These are phyloP conservation scores for Eucalyptus shirleyi DNA, from an alignment of 345 rosid species.

Conservation along the genomic window DNA sequence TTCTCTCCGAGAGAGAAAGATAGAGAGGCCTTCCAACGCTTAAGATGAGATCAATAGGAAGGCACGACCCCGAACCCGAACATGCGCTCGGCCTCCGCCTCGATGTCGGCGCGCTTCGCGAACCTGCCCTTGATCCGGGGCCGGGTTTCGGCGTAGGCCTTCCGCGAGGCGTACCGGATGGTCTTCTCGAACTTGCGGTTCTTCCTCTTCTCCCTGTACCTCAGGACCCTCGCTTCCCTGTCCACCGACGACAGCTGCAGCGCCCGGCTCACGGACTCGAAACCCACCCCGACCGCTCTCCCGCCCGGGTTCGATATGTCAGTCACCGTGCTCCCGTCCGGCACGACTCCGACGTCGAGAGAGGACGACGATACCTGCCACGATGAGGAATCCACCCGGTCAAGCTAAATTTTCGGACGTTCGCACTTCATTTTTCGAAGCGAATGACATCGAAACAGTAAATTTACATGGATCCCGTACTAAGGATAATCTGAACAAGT, in stretches of 20 bases:
- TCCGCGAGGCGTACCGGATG: slow-evolving; percentile 80
- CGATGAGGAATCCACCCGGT: background rate
- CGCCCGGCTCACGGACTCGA: slow-evolving; percentile 26
- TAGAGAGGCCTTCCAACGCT: background rate
- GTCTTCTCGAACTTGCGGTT: slow-evolving; percentile 95
- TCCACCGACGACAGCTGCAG: slow-evolving; percentile 66
- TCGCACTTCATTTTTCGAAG: background rate
- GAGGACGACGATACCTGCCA: slow-evolving; percentile 84
- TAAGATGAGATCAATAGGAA: slow-evolving; percentile 17
- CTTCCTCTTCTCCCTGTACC: slow-evolving; percentile 99
- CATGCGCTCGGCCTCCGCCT: slow-evolving; percentile 21
- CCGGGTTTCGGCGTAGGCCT: slow-evolving; percentile 89
- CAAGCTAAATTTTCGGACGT: background rate
- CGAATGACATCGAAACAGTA: background rate
- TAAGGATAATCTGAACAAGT: background rate
- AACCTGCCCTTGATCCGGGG: slow-evolving; percentile 92
- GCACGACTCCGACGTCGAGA: slow-evolving; percentile 83
- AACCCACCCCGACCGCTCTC: slow-evolving; percentile 7
- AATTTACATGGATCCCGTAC: background rate
- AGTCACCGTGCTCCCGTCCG: slow-evolving; percentile 54
- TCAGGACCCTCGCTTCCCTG: slow-evolving; percentile 83
- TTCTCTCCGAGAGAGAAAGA: background rate
- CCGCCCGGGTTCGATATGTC: slow-evolving; percentile 55
- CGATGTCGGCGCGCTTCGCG: slow-evolving; percentile 52
- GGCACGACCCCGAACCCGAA: slow-evolving; percentile 79